These are phyloP conservation scores for Lipomyces chichibuensis DNA, from an alignment of 805 yeast genomes.

Conservation along the genomic window DNA sequence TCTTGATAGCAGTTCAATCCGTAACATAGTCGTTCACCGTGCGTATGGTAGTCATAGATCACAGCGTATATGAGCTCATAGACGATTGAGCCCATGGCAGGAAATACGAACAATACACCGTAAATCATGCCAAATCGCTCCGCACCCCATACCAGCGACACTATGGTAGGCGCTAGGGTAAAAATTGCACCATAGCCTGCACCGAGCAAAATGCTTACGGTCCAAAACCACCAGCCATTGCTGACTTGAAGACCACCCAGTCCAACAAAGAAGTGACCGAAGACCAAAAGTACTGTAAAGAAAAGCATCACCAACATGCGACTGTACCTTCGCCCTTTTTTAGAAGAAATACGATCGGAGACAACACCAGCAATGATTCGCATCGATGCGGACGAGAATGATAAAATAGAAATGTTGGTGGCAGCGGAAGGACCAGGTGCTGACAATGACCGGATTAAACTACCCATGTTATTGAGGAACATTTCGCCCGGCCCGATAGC, in stretches of 20 bases:
- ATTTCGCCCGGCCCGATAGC: conserved; percentile 84
- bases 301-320: conserved; percentile 45
- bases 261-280: conserved; percentile 37
- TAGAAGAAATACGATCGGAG: conserved; percentile 60
- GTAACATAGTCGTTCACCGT: conserved; percentile 26
- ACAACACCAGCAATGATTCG: conserved; percentile 68
- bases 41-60: conserved; percentile 55
- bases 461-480: conserved; percentile 81
- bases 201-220: conserved; percentile 62
- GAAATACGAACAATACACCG: conserved; percentile 87
- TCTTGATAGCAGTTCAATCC: conserved; percentile 38
- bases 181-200: conserved; percentile 78
- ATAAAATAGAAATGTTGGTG: conserved; percentile 58
- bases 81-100: conserved; percentile 75
- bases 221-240: conserved; percentile 36
- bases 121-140: conserved; percentile 89
- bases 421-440: conserved; percentile 39
- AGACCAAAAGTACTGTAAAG: conserved; percentile 41
- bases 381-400: conserved; percentile 68
- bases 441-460: conserved; percentile 56
- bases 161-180: conserved; percentile 82
- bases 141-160: conserved; percentile 84
- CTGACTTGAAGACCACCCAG: conserved; percentile 26
- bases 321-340: conserved; percentile 39
- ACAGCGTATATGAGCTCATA: conserved; percentile 73